A percentile compares a stretch with the other conserved stretches of the same genome.
Conservation (phyloP, 805 yeast species). For the Wickerhamomyces queroliae region DNA sequence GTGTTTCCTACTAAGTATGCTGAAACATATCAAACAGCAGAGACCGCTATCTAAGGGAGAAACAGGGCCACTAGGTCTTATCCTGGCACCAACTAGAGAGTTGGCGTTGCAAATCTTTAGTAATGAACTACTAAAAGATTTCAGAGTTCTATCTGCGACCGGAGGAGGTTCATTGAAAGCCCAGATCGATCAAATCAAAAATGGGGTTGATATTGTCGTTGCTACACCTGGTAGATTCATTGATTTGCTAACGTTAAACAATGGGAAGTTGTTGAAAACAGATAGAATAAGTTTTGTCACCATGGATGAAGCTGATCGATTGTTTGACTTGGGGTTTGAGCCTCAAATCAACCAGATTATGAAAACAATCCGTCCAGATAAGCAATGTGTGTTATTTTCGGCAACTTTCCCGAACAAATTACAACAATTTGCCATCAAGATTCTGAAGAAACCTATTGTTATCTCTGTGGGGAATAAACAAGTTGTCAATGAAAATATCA, state of each 20-base stretch:
- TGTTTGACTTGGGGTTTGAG: conserved; percentile 96
- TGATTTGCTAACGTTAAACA: conserved; percentile 78
- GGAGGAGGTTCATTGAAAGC: conserved; percentile 84
- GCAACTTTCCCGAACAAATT: conserved; percentile 88
- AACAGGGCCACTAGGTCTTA: conserved; percentile 72
- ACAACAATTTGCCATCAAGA: conserved; percentile 65
- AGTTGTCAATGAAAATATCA: conserved; percentile 74
- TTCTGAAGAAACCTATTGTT: conserved; percentile 61
- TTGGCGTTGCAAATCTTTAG: conserved; percentile 77
- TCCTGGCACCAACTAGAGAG: conserved; percentile 91
- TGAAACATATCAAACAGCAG: conserved; percentile 80
- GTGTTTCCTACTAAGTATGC: conserved; percentile 77
- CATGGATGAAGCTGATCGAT: conserved; percentile 92
- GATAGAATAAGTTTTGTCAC: conserved; percentile 74
- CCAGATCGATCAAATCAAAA: conserved; percentile 76
- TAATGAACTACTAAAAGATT: no score
- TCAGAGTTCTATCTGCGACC: conserved; percentile 72
- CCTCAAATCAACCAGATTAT: conserved; percentile 87
- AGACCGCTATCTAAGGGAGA: conserved; percentile 39
- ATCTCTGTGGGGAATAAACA: conserved; percentile 77
- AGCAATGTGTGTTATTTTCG: conserved; percentile 85
- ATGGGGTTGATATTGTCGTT: conserved; percentile 74
- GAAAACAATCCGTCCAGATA: conserved; percentile 72
- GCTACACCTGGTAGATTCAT: conserved; percentile 96
- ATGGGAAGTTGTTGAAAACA: conserved; percentile 65